Base-by-base conservation (phyloP, 2,329 filamentous ascomycete species). In the Stemphylium beticola region DNA sequence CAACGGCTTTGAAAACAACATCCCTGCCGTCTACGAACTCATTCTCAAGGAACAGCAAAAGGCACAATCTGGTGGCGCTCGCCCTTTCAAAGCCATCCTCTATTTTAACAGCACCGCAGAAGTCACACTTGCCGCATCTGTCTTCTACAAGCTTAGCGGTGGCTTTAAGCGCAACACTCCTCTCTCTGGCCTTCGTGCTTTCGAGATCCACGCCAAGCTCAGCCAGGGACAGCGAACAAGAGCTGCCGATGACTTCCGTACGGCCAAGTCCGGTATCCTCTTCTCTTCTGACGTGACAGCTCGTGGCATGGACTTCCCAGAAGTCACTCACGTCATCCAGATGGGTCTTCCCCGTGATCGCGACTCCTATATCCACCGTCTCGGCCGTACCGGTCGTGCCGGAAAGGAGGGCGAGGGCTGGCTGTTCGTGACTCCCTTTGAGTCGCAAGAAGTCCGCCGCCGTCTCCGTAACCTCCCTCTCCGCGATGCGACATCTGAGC, bases 41-140 rank as follows among this genome's bases (percentile, higher is more conserved):
- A 79, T 88, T 41, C 78, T 87, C 49, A 82, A 83, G 32, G 86
- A 89, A 64, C 74, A 82, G n/a, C 64, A 80, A 26, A 77, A 78
- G 20, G 72, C 73, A 57, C 64, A 64, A 74, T 59, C 68, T 75
- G 58, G 77, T 81, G 58, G 74, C 66, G 66, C 58, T 3, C 75
- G 75, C 14, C 90, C 91, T 0, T 97, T 98, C 84, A 99, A 99
- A 82, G 91, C 92, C n/a, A 96, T 99, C 56, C 80, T 96, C 37
- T 99, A 96, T 79, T 89, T 93, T 74, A 90, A 90, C 67, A 91
- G 89, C 18, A 96, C 90, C 0, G 84, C 85, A 20, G 83, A 89
- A 60, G 90, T 92, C 39, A 81, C 87, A 53, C 79, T 92, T 42
- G 85, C 86, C 18, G 78, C 82, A 17, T 79, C 83, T 14, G 77